Evolutionary conservation across 306 rosid genomes (phyloP).

Genomic region (Ormosia emarginata): DNA sequence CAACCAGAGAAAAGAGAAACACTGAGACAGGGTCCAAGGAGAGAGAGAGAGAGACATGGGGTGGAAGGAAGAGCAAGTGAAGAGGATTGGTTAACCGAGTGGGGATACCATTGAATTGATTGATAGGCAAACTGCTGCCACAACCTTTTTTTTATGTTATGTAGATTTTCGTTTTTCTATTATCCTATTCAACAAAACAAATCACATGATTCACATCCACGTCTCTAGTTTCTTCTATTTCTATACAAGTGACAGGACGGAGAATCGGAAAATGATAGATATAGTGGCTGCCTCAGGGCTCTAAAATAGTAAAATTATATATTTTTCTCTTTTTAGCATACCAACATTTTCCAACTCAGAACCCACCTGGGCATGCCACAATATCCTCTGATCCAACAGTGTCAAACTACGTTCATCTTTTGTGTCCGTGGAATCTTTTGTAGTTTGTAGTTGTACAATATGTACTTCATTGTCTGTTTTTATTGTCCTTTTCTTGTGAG

Average conservation of each 20-base stretch:
- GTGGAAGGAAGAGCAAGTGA: constrained; percentile 26
- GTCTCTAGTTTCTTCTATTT: constrained; percentile 49
- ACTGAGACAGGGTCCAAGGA: constrained; percentile 3
- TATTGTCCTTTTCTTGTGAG: no score
- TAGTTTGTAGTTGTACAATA: neutral
- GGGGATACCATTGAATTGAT: constrained; percentile 56
- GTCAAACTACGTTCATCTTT: neutral
- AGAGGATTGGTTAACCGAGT: constrained; percentile 48
- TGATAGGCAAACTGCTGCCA: constrained; percentile 66
- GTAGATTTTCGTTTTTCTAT: constrained; percentile 25
- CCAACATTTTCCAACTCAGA: neutral
- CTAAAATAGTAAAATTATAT: neutral
- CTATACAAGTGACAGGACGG: constrained; percentile 44
- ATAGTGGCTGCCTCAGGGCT: neutral
- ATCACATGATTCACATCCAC: no score
- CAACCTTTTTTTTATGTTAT: constrained; percentile 42
- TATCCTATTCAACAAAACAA: constrained; percentile 37
- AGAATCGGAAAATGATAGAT: constrained; percentile 12
- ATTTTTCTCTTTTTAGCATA: neutral
- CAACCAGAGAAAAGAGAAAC: constrained; percentile 21
- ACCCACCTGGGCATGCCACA: neutral
- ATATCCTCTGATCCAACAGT: constrained; percentile 7
- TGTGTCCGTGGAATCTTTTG: neutral
- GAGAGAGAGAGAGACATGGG: constrained; percentile 10
- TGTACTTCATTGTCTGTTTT: no score